phyloP scores from a whole-genome alignment of 768 basidiomycete genomes.

The Leucosporidium yakuticum region DNA sequence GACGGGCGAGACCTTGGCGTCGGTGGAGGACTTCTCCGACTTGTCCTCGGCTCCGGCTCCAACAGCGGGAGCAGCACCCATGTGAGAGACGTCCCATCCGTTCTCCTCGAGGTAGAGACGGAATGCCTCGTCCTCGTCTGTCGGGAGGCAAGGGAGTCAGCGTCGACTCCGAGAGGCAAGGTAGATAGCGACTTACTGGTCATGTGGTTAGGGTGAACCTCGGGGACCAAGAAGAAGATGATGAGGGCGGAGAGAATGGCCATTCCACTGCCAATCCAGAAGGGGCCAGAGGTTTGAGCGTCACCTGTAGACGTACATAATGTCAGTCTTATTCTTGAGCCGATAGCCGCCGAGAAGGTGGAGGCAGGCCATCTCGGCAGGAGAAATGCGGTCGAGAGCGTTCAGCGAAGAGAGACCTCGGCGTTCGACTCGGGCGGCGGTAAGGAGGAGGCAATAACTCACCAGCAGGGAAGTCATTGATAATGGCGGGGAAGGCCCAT shows the following conservation, averaged over 20 bases:
- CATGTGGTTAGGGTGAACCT: conserved; percentile 46
- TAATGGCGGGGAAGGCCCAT: conserved; percentile 42
- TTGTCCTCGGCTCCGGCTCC: too few species aligned
- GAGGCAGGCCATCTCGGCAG: too few species aligned
- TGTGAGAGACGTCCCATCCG: not conserved
- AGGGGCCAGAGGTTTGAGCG: conserved; percentile 1
- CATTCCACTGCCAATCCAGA: conserved; percentile 49
- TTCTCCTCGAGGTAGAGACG: not conserved
- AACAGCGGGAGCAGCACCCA: too few species aligned
- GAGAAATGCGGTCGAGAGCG: too few species aligned
- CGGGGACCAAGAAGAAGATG: conserved; percentile 65
- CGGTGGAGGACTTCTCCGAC: too few species aligned
- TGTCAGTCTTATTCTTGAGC: too few species aligned
- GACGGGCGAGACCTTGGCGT: too few species aligned
- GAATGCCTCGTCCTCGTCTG: not conserved
- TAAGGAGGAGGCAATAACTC: not conserved
- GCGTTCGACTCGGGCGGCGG: too few species aligned
- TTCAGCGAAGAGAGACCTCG: too few species aligned
- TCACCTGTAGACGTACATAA: too few species aligned
- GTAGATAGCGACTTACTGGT: not conserved
- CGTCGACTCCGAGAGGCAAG: too few species aligned
- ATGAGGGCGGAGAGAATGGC: conserved; percentile 71
- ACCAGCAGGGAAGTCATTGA: conserved; percentile 31
- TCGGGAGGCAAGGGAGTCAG: not conserved
- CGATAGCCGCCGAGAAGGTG: too few species aligned